Base-by-base conservation (phyloP, 2,329 filamentous ascomycete genomes). In the Fusarium proliferatum region DNA sequence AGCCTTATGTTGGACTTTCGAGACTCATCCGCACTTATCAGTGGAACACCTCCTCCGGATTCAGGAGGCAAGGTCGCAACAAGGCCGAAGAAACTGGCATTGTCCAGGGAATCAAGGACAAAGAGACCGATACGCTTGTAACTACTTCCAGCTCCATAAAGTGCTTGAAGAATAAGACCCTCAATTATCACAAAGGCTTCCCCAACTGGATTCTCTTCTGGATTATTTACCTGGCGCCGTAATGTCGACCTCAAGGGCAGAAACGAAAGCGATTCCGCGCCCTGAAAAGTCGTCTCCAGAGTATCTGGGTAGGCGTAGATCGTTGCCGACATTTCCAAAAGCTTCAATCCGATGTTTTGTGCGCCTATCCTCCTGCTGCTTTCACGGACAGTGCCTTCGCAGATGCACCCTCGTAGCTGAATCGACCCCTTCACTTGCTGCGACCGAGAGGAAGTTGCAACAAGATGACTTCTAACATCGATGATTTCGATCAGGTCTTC, bases 301-400 rank as follows among this genome's bases (percentile, higher is more conserved):
- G 39, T 58, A n/a, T 58, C 55, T 15, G 41, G 55, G n/a, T 49
- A 58, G 9, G 55, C 41, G 19, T 34, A 58, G 21, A 49, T 33
- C 5, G 6, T 28, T 10, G 19, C 17, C 6, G 23, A 10, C 6
- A 28, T 58, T 21, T 58, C 23, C 3, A 28, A 7, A 28, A 58
- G 41, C n/a, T 36, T 4, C 5, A 58, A 3, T 0, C 0, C 4
- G 5, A 19, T 23, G 5, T 28, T 16, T 21, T 48, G n/a, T 5
- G n/a, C 12, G 5, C 30, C 15, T 17, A 3, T 9, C 2, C 9
- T 21, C n/a, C 33, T 36, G 9, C 6, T n/a, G 11, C 55, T 48
- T 23, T 58, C 17, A 16, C 13, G 1, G 2, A 58, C 11, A 17
- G 19, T 49, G 19, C n/a, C 55, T 36, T 12, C 9, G 2, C 10